phyloP scores from a whole-genome alignment of 805 yeast genomes.

The Debaryomyces castellii region DNA sequence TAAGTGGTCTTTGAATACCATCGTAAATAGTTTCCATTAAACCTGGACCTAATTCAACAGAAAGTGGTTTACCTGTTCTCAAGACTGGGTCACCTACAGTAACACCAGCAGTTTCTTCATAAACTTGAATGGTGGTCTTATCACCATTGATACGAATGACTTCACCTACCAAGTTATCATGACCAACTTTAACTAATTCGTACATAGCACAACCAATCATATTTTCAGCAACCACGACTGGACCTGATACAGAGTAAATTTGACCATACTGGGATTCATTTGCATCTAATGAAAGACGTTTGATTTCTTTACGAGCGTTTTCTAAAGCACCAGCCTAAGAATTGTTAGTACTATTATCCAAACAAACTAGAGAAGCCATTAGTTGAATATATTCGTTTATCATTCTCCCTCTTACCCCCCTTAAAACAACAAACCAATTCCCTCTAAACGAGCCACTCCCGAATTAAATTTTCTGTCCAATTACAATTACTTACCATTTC shows the following conservation, averaged over 20 bases:
- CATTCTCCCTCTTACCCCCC: not conserved
- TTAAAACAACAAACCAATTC: not conserved
- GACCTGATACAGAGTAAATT: slow-evolving; percentile 95
- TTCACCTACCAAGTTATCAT: slow-evolving; percentile 95
- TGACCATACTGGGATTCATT: slow-evolving; percentile 81
- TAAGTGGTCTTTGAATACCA: slow-evolving; percentile 98
- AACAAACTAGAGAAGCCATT: not conserved
- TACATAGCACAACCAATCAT: slow-evolving; percentile 99
- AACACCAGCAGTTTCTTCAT: slow-evolving; percentile 99
- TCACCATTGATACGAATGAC: slow-evolving; percentile 96
- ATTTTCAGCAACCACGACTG: slow-evolving; percentile 95
- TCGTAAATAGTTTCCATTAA: slow-evolving; percentile 98
- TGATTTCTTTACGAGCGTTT: slow-evolving; percentile 92
- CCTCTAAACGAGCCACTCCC: not conserved
- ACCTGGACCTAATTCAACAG: slow-evolving; percentile 99
- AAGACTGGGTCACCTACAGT: slow-evolving; percentile 98
- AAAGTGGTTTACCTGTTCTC: slow-evolving; percentile 98
- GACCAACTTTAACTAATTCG: slow-evolving; percentile 97
- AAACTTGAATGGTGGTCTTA: slow-evolving; percentile 97
- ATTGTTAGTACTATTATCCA: slow-evolving; percentile 4
- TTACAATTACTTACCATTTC: slow-evolving; percentile 7
- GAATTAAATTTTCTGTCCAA: not conserved
- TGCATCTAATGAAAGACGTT: slow-evolving; percentile 70
- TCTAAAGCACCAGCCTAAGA: slow-evolving; percentile 91
- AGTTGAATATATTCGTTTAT: not conserved